A percentile compares a stretch with the other conserved stretches of the same genome.
Evolutionary conservation across 2,329 filamentous ascomycete species (phyloP).

Genomic region (Colletotrichum liriopes): DNA sequence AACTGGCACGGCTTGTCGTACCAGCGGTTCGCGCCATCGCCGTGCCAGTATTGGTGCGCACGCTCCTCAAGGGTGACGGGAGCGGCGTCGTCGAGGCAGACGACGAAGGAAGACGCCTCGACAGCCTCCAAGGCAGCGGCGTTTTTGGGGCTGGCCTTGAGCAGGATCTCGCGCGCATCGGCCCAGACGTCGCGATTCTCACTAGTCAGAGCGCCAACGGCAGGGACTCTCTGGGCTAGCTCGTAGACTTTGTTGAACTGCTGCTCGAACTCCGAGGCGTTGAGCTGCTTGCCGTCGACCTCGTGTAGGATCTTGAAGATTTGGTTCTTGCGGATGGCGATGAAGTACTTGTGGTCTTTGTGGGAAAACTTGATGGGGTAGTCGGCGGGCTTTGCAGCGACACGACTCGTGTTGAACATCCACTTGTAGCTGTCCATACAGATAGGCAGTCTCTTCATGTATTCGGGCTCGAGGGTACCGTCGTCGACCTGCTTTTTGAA

Average conservation of each 20-base stretch:
- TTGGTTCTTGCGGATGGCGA: conserved; percentile 94
- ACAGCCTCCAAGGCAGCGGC: conserved; percentile 83
- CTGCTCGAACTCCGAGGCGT: conserved; percentile 88
- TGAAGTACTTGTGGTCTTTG: conserved; percentile 86
- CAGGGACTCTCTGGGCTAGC: conserved; percentile 77
- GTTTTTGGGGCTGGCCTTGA: conserved; percentile 85
- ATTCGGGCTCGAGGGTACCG: conserved; percentile 91
- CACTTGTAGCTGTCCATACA: conserved; percentile 99
- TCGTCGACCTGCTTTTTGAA: conserved; percentile 95
- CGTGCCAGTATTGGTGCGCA: conserved; percentile 97
- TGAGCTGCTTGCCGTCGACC: conserved; percentile 87
- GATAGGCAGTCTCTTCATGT: conserved; percentile 97
- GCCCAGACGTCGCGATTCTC: conserved; percentile 97
- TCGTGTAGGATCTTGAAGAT: conserved; percentile 95
- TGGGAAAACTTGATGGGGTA: conserved; percentile 85
- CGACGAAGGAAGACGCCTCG: conserved; percentile 89
- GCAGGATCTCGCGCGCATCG: conserved; percentile 82
- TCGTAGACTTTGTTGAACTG: conserved; percentile 91
- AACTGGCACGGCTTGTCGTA: conserved; percentile 99
- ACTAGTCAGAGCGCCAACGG: conserved; percentile 88
- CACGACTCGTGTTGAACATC: conserved; percentile 97
- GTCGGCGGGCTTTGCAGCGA: conserved; percentile 87
- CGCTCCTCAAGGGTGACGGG: conserved; percentile 97
- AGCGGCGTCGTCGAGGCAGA: conserved; percentile 92
- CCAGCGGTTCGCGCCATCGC: conserved; percentile 95